Evolutionary conservation across 1,139 yeast genomes (phyloP).

Genomic region (Saccharomycopsis hybrid): DNA sequence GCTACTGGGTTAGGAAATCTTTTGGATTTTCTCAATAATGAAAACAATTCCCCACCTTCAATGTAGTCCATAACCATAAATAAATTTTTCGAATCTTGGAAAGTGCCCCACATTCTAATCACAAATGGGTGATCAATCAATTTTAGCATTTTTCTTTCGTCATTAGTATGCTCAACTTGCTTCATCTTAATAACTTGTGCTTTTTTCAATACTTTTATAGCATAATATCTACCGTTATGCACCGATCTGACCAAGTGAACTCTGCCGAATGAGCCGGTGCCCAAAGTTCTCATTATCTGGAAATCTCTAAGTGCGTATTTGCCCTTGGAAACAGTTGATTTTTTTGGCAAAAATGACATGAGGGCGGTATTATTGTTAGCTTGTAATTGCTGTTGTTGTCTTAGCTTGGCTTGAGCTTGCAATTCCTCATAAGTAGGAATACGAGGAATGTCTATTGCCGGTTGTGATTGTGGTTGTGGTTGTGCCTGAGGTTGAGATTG

Average conservation of each 20-base stretch:
- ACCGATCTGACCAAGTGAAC: conserved; percentile 90
- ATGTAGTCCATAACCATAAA: conserved; percentile 98
- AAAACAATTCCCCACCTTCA: conserved; percentile 95
- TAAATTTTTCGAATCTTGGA: conserved; percentile 81
- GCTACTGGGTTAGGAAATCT: conserved; percentile 97
- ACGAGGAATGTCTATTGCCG: conserved; percentile 12
- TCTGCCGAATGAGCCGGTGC: conserved; percentile 96
- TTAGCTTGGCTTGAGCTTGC: conserved; percentile 18
- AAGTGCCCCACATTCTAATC: conserved; percentile 98
- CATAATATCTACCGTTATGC: conserved; percentile 91
- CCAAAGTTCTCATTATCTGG: conserved; percentile 87
- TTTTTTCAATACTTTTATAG: conserved; percentile 88
- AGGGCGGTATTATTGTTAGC: not conserved
- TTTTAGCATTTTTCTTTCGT: conserved; percentile 90
- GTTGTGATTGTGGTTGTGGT: not conserved
- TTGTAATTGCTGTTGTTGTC: conserved; percentile 16
- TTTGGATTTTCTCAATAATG: conserved; percentile 82
- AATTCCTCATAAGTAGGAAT: conserved; percentile 21
- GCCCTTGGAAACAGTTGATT: conserved; percentile 67
- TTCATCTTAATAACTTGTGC: conserved; percentile 92
- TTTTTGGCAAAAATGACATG: conserved; percentile 28
- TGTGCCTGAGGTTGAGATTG: not conserved
- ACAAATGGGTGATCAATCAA: conserved; percentile 92
- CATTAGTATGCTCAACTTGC: conserved; percentile 97
- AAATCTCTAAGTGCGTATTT: conserved; percentile 83